Percentiles rank a stretch among this genome's conserved stretches.
These are phyloP conservation scores for Monosporascus sp. DNA, from an alignment of 2,329 filamentous ascomycete species.

Conservation along the genomic window DNA sequence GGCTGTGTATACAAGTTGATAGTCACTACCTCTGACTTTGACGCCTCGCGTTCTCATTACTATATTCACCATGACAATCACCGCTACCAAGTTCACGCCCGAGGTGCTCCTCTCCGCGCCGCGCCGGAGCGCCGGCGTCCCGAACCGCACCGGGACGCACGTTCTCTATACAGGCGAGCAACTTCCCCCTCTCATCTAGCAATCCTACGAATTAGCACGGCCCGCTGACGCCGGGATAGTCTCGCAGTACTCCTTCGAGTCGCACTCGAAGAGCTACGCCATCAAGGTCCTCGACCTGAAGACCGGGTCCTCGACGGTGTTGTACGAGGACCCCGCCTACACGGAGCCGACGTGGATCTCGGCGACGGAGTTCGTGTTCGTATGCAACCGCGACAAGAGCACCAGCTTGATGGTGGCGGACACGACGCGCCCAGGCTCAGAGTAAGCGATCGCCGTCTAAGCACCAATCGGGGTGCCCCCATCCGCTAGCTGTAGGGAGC, in stretches of 20 bases:
- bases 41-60: not conserved
- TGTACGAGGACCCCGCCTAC: constrained; percentile 60
- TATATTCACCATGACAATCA: constrained; percentile 57
- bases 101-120: constrained; percentile 73
- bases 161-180: constrained; percentile 56
- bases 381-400: constrained; percentile 43
- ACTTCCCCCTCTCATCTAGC: too few relatives aligned
- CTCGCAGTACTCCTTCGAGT: constrained; percentile 74
- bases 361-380: constrained; percentile 53
- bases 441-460: constrained; percentile 27
- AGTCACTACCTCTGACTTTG: not conserved
- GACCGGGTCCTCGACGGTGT: constrained; percentile 56
- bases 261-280: constrained; percentile 63
- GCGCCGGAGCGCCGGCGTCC: constrained; percentile 62
- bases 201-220: too few relatives aligned
- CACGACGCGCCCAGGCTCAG: constrained; percentile 27
- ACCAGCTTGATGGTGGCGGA: constrained; percentile 41
- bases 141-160: constrained; percentile 61
- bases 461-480: not conserved
- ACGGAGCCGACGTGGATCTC: constrained; percentile 74
- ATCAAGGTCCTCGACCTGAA: constrained; percentile 66
- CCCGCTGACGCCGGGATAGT: constrained; percentile 30
- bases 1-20: too few relatives aligned
- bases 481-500: constrained; percentile 11
- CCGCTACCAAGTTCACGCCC: constrained; percentile 66